These are phyloP conservation scores for Erysimum cheiri DNA, from an alignment of 441 rosid genomes.

Conservation along the genomic window DNA sequence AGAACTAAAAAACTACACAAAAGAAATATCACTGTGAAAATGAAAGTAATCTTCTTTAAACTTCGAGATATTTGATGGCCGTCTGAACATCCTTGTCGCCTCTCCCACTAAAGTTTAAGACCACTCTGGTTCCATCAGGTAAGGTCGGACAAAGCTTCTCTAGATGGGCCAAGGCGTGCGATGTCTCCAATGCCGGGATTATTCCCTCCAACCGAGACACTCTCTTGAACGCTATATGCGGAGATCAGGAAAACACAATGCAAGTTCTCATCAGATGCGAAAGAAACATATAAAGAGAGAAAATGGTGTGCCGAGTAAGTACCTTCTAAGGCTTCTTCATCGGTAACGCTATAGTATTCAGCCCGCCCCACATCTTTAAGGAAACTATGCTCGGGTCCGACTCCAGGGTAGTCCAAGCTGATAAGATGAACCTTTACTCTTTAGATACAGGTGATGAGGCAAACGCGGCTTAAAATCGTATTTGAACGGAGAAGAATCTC, in stretches of 20 bases:
- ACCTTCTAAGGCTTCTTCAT: slow-evolving; percentile 95
- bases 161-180: slow-evolving; percentile 83
- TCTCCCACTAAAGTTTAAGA: slow-evolving; percentile 89
- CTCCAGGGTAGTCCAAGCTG: slow-evolving; percentile 98
- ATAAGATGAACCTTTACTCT: slow-evolving; percentile 4
- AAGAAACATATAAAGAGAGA: not conserved
- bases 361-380: slow-evolving; percentile 87
- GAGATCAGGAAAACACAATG: not conserved
- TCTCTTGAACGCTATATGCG: slow-evolving; percentile 77
- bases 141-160: slow-evolving; percentile 91
- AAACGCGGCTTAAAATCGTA: not conserved
- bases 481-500: slow-evolving; percentile 12
- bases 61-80: slow-evolving; percentile 68
- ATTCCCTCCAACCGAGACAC: slow-evolving; percentile 83
- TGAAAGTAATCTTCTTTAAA: slow-evolving; percentile 37
- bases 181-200: slow-evolving; percentile 90
- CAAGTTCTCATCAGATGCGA: slow-evolving; percentile 7
- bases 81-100: slow-evolving; percentile 97
- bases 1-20: slow-evolving; percentile 26
- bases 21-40: slow-evolving; percentile 7
- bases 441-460: not conserved
- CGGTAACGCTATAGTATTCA: slow-evolving; percentile 80
- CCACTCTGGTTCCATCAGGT: slow-evolving; percentile 66
- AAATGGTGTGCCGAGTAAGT: slow-evolving; percentile 1
- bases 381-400: slow-evolving; percentile 97